Evolutionary conservation across 208 protist species (phyloP).

Genomic region (Trichomonas gallinae): DNA sequence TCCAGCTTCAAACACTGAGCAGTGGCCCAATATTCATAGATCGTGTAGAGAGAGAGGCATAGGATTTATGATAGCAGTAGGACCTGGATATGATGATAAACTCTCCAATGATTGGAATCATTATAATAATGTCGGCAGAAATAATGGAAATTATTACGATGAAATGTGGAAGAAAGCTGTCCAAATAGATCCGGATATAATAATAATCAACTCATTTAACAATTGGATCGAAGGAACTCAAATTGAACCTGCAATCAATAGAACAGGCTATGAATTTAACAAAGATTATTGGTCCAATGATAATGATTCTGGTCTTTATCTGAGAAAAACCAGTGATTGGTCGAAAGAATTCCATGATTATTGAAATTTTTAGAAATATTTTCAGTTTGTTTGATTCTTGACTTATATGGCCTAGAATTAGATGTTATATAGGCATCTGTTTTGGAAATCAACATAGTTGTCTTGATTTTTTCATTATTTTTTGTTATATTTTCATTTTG

Average conservation of each 20-base stretch:
- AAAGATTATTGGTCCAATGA: not conserved
- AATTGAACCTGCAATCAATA: slow-evolving; percentile 40
- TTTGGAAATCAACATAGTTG: too few species aligned
- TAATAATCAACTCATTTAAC: slow-evolving; percentile 50
- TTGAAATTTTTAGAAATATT: too few species aligned
- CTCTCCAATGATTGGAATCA: slow-evolving; percentile 48
- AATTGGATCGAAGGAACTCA: slow-evolving; percentile 54
- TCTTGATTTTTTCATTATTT: too few species aligned
- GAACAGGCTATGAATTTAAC: not conserved
- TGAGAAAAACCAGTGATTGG: not conserved
- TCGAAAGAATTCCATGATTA: too few species aligned
- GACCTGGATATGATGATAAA: slow-evolving; percentile 51
- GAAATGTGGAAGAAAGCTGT: slow-evolving; percentile 34
- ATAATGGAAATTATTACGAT: slow-evolving; percentile 41
- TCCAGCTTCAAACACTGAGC: not conserved
- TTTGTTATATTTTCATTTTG: too few species aligned
- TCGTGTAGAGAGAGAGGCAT: not conserved
- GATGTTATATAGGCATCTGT: too few species aligned
- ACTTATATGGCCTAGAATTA: too few species aligned
- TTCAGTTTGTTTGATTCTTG: too few species aligned
- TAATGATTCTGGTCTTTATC: not conserved
- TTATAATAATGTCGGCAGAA: not conserved
- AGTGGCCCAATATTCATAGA: not conserved
- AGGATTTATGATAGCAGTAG: slow-evolving; percentile 40
- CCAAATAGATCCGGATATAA: not conserved